phyloP scores from a whole-genome alignment of 306 rosid species.

The Argentina anserina region DNA sequence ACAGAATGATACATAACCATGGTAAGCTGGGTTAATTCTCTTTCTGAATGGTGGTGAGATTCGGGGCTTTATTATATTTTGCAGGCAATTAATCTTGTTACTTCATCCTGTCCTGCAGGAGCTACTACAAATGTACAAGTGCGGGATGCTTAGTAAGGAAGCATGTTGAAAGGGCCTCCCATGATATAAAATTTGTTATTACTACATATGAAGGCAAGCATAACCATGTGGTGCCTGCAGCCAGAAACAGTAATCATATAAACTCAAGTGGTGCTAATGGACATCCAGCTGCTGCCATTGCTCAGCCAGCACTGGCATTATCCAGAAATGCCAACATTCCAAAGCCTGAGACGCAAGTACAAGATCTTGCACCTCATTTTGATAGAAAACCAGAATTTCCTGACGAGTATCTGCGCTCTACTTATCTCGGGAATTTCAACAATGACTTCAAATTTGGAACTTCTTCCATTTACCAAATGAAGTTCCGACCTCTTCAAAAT shows the following conservation, averaged over 20 bases:
- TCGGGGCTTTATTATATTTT: not conserved
- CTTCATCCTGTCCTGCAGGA: conserved; percentile 43
- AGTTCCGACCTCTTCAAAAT: conserved; percentile 44
- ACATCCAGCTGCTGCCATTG: conserved; percentile 29
- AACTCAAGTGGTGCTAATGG: conserved; percentile 38
- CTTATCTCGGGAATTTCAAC: conserved; percentile 46
- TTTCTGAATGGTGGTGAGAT: not conserved
- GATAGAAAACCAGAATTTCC: conserved; percentile 59
- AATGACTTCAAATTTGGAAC: conserved; percentile 53
- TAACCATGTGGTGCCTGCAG: conserved; percentile 76
- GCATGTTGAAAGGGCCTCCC: conserved; percentile 92
- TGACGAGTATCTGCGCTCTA: conserved; percentile 41
- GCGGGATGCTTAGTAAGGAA: conserved; percentile 81
- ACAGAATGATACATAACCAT: not conserved
- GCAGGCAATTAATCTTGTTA: conserved; percentile 11
- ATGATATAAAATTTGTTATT: conserved; percentile 59
- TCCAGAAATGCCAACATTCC: conserved; percentile 32
- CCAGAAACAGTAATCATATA: conserved; percentile 56
- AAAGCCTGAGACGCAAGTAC: conserved; percentile 44
- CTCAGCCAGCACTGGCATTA: conserved; percentile 38
- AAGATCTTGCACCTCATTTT: conserved; percentile 48
- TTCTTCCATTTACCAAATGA: conserved; percentile 55
- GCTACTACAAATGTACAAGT: conserved; percentile 96
- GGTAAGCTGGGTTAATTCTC: not conserved
- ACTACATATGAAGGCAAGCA: conserved; percentile 91